Evolutionary conservation across 257 asterid genomes (phyloP), one percentile per base, ranked within the genome.

Genomic region (Lantana camara): DNA sequence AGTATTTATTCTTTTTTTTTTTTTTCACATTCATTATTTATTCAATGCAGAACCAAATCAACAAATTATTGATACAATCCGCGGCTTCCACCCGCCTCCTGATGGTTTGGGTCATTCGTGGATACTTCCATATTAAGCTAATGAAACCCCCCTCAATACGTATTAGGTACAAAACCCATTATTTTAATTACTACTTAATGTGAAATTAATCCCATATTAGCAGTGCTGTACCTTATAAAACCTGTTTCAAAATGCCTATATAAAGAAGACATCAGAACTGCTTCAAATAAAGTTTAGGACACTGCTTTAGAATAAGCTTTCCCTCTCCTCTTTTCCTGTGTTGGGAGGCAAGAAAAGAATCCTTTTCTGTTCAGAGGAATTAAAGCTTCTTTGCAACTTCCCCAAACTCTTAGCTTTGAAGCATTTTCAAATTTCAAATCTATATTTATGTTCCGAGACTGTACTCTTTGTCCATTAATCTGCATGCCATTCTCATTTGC

Each of bases 291-390:
- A 23, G 30, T 61, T 61, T 41, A 58, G 35, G 29, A 58, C 10
- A 22, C 55, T n/a, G 55, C 67, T 58, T 57, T 59, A 10, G 20
- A 19, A 37, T 37, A 50, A 37, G 24, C 60, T 53, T 54, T 66
- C 53, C 50, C 37, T 11, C 8, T 41, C 19, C 17, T 13, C 15
- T 9, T 61, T 42, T 46, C 30, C 30, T 65, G 41, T 42, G 10
- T 32, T 66, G 10, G 12, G 6, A 11, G 41, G 63, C 71, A 53
- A 53, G 63, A 66, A 66, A 66, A 34, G 71, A 53, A 66, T 66
- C 57, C 42, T 32, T 66, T 66, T 47, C 29, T 29, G 17, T 16
- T 27, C 32, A 2, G 2, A 27, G 2, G 5, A 4, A 15, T 12
- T 55, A 37, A 54, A 54, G n/a, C 4, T 9, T 9, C 3, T 12